phyloP scores from a whole-genome alignment of 2,329 filamentous ascomycete species.

The Teratosphaeria viscida region DNA sequence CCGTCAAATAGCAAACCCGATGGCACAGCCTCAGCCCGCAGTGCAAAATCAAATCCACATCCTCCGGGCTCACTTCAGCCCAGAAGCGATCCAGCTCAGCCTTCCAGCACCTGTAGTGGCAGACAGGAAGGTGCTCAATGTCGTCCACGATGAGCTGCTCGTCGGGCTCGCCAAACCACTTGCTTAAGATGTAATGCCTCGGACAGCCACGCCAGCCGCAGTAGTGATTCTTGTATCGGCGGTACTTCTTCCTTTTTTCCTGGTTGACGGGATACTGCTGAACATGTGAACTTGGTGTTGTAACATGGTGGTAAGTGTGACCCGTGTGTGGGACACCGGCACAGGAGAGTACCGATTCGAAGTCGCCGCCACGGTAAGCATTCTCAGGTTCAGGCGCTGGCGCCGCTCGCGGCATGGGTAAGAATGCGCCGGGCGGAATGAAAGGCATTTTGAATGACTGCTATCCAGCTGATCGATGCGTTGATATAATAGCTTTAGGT shows the following conservation, averaged over 20 bases:
- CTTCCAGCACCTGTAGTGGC: constrained; percentile 3
- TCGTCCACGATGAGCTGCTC: neutral
- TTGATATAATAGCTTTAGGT: neutral
- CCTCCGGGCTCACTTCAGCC: neutral
- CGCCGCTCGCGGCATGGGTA: neutral
- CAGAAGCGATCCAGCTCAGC: constrained; percentile 1
- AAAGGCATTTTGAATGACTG: neutral
- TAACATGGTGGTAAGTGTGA: neutral
- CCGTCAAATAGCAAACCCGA: constrained; percentile 2
- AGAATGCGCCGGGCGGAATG: neutral
- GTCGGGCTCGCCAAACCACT: neutral
- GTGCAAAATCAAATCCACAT: neutral
- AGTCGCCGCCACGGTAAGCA: neutral
- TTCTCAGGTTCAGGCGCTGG: neutral
- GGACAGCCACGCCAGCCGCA: neutral
- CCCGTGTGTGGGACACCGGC: neutral
- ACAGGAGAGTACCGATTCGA: neutral
- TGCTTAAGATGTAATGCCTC: neutral
- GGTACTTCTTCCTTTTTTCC: neutral
- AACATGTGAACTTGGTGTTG: neutral
- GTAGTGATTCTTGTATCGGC: neutral
- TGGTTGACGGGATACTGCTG: neutral
- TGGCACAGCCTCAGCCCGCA: constrained; percentile 2
- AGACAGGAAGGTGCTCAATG: constrained; percentile 3
- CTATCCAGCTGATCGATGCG: neutral